Evolutionary conservation across 257 asterid species (phyloP), one percentile per base, ranked within the genome.

Genomic region (Buddleja alternifolia): DNA sequence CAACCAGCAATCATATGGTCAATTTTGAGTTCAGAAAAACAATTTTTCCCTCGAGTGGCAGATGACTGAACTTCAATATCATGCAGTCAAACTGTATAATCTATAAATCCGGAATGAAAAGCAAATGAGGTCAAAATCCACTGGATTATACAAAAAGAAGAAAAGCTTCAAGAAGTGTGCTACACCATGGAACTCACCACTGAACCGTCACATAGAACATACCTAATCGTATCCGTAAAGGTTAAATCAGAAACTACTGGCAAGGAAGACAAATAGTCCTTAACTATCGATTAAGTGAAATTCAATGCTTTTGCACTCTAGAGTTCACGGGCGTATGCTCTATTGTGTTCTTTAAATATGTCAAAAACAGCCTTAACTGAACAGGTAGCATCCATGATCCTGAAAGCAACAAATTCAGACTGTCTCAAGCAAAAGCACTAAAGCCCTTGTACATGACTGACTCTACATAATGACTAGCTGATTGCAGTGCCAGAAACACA

Each of bases 161-260:
- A n/a, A 73, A 70, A 36, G 47, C 60, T 70, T 70, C 80, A 64
- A 65, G 77, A 62, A 65, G 45, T 34, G 58, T 41, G 48, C 65
- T 74, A 61, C 56, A 60, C 65, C 66, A 24, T 21, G 55, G 55
- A 46, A 42, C 64, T 57, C 53, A 34, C 60, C 20, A 72, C 9
- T 16, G 77, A 67, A 48, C 54, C 73, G 15, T 37, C 74, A 44
- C 19, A 69, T n/a, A 42, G 70, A 8, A 1, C 17, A 42, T 55
- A 58, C 78, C 63, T 53, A 68, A 45, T 66, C 36, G 3, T 72
- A 61, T 39, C 60, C 36, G 60, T 42, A 61, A 25, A 32, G 34
- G 66, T 25, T 29, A 39, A 42, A 36, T 42, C 46, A 29, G 20
- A 45, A 54, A 59, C 25, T 11, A 39, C 40, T 39, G 50, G 12